These are phyloP conservation scores for Thielaviopsis ethacetica DNA, from an alignment of 2,329 filamentous ascomycete genomes.

Conservation along the genomic window DNA sequence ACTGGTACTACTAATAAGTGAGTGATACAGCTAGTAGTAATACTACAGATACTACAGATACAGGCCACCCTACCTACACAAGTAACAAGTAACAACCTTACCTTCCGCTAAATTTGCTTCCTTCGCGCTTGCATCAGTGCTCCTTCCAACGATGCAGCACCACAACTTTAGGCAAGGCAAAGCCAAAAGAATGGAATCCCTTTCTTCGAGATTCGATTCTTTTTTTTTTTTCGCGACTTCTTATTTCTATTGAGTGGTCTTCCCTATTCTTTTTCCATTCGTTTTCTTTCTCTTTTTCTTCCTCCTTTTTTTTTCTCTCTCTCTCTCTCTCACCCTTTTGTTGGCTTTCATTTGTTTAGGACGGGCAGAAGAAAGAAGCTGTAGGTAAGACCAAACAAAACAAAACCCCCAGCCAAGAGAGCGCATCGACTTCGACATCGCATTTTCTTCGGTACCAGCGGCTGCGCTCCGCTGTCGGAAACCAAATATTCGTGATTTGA, in stretches of 20 bases:
- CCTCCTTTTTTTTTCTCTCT: not conserved
- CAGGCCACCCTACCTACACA: too few relatives aligned
- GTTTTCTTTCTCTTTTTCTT: not conserved
- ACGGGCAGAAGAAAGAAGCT: not conserved
- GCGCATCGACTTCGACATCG: not conserved
- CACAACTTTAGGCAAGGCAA: not conserved
- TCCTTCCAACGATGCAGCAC: not conserved
- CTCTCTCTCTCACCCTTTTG: not conserved
- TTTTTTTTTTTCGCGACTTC: not conserved
- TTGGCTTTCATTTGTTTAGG: not conserved
- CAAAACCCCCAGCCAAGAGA: not conserved
- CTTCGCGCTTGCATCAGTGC: not conserved
- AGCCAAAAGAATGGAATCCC: not conserved
- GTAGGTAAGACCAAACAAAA: not conserved
- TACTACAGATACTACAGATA: too few relatives aligned
- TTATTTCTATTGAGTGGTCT: not conserved
- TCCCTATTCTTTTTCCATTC: not conserved
- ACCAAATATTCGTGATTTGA: not conserved
- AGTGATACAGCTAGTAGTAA: too few relatives aligned
- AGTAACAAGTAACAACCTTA: not conserved
- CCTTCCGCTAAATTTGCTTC: not conserved
- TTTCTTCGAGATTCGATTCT: not conserved
- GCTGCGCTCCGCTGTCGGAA: not conserved
- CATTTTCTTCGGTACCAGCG: not conserved
- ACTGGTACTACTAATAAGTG: too few relatives aligned